Evolutionary conservation across 2,329 filamentous ascomycete species (phyloP), one percentile per base, ranked within the genome.

Genomic region (Fusarium sp.): DNA sequence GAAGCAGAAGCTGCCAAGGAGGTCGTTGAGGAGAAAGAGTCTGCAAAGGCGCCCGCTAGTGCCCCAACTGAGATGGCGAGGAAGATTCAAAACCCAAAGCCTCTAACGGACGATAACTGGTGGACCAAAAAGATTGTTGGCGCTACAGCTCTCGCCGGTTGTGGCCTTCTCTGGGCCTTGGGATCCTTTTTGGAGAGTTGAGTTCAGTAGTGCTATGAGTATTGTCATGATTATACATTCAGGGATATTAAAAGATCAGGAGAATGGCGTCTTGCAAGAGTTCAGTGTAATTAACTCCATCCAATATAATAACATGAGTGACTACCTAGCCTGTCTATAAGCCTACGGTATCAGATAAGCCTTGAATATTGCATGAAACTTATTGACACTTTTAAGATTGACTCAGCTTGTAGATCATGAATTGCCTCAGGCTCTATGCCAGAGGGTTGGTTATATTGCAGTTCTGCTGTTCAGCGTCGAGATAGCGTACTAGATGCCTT

Each of bases 101-200:
- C 89, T 29, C 75, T 90, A 46, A 88, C 84, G 3, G 86, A 89
- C 50, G 83, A 88, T 31, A 84, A 85, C 51, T 90, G 88, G 85
- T 89, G 86, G 82, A 83, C 79, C 3, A 90, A 88, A 78, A 89
- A 88, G 74, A 75, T 84, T 2, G 75, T 85, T 28, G 87, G 88
- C n/a, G 85, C 83, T 5, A 83, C 85, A 19, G 85, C 85, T 7
- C 75, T 91, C 48, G 83, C 80, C n/a, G 87, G 85, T 1, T 89
- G 87, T 68, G 83, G 81, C 9, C 73, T 85, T 40, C 74, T 88
- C 2, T 89, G 87, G 87, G 81, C 78, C 6, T 60, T 86, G 19
- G 83, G 85, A 5, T 85, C 85, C 2, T 83, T 83, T 49, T 54
- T 88, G 31, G 84, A 69, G 69, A 67, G 60, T 39, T 74, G 46